Percentiles rank a stretch among this genome's conserved stretches.
phyloP scores from a whole-genome alignment of 106 monocot species.

The Iris macrosiphon region DNA sequence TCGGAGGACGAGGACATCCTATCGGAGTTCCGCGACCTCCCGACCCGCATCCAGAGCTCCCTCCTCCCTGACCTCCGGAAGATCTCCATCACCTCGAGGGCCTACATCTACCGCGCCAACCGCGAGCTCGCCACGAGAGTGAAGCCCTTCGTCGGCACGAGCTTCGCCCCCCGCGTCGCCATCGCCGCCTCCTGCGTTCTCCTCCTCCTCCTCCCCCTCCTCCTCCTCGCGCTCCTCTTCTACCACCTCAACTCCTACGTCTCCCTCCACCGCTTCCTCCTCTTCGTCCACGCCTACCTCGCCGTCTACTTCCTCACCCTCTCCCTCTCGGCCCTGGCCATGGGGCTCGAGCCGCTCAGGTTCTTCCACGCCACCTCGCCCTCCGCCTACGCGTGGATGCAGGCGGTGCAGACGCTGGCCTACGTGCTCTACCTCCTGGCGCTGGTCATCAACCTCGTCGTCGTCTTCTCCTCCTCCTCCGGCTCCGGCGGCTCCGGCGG shows the following conservation, averaged over 20 bases:
- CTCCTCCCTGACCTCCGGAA: slow-evolving; percentile 64
- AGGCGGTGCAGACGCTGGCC: slow-evolving; percentile 61
- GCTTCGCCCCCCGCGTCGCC: slow-evolving; percentile 55
- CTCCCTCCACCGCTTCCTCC: slow-evolving; percentile 38
- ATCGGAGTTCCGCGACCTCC: slow-evolving; percentile 75
- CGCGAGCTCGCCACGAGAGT: slow-evolving; percentile 38
- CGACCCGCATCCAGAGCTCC: slow-evolving; percentile 48
- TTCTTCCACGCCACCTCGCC: slow-evolving; percentile 75
- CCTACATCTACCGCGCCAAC: slow-evolving; percentile 64
- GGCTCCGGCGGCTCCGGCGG: background rate
- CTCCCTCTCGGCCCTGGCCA: slow-evolving; percentile 38
- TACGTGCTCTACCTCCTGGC: slow-evolving; percentile 53
- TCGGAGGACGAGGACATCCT: slow-evolving; percentile 38
- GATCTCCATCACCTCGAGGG: slow-evolving; percentile 65
- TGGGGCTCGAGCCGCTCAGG: slow-evolving; percentile 70
- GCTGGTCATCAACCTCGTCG: slow-evolving; percentile 39
- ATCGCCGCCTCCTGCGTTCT: slow-evolving; percentile 35
- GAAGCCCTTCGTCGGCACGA: slow-evolving; percentile 57
- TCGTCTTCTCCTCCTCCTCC: slow-evolving; percentile 21
- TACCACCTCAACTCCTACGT: slow-evolving; percentile 28
- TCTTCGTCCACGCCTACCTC: slow-evolving; percentile 63
- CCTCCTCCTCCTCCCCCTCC: slow-evolving; percentile 45
- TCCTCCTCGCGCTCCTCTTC: slow-evolving; percentile 40
- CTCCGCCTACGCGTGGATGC: slow-evolving; percentile 52
- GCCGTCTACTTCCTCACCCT: slow-evolving; percentile 81